Conservation (phyloP, 495 filamentous ascomycete genomes). For the Articulospora tetracladia region DNA sequence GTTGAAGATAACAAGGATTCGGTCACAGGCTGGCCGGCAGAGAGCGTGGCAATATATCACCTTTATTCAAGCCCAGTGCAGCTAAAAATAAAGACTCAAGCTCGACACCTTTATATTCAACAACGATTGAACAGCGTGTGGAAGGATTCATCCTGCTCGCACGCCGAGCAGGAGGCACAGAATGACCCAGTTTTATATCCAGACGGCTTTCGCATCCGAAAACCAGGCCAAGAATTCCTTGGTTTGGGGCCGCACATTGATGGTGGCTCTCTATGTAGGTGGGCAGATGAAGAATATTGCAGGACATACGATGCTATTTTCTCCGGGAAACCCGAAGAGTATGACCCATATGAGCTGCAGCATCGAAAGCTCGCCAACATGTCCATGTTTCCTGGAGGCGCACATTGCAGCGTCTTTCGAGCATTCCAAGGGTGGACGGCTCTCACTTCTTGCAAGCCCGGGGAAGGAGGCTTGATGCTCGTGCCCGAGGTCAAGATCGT, state of each 20-base stretch:
- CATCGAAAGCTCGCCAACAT: constrained; percentile 15
- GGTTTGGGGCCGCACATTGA: constrained; percentile 21
- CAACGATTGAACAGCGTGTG: constrained; percentile 15
- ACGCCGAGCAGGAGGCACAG: neutral
- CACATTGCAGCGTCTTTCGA: constrained; percentile 16
- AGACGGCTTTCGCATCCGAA: constrained; percentile 20
- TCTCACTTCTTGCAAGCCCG: constrained; percentile 6
- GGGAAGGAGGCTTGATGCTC: constrained; percentile 19
- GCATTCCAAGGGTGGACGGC: constrained; percentile 27
- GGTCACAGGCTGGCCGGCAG: constrained; percentile 22
- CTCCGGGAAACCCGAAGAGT: constrained; percentile 15
- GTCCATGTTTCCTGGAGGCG: constrained; percentile 15
- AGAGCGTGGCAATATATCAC: constrained; percentile 16
- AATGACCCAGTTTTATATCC: constrained; percentile 19
- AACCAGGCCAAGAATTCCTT: constrained; percentile 14
- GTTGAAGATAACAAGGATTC: constrained; percentile 11
- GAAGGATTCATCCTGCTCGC: neutral
- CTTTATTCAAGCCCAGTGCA: constrained; percentile 23
- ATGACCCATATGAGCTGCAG: constrained; percentile 17
- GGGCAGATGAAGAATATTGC: constrained; percentile 22
- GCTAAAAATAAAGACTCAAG: constrained; percentile 15
- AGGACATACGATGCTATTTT: constrained; percentile 17
- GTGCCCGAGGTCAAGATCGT: constrained; percentile 16
- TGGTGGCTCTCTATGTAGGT: constrained; percentile 13
- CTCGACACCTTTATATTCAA: constrained; percentile 21